A percentile compares a stretch with the other conserved stretches of the same genome.
Evolutionary conservation across 2,329 filamentous ascomycete genomes (phyloP).

Genomic region (Elsinoe fawcettii): DNA sequence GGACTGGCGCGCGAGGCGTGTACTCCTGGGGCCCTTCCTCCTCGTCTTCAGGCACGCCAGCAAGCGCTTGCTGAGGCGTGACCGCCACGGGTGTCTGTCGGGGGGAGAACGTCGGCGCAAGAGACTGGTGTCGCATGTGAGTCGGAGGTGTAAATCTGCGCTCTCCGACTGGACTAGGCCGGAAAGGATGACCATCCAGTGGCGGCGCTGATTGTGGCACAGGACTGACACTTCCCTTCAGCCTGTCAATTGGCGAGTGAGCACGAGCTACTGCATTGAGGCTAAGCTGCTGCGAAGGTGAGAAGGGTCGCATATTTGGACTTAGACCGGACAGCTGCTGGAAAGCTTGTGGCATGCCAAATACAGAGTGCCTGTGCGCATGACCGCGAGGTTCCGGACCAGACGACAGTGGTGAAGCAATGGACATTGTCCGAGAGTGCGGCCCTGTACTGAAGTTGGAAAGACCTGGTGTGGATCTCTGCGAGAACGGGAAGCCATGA

Average conservation of each 20-base stretch:
- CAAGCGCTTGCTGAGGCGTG: constrained; percentile 50
- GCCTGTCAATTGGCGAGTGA: constrained; percentile 34
- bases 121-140: constrained; percentile 18
- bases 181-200: constrained; percentile 27
- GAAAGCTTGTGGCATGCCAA: constrained; percentile 56
- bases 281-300: constrained; percentile 26
- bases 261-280: constrained; percentile 31
- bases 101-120: constrained; percentile 22
- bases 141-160: constrained; percentile 13
- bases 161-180: constrained; percentile 12
- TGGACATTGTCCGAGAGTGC: constrained; percentile 50
- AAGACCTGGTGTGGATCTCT: constrained; percentile 39
- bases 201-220: constrained; percentile 52
- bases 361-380: constrained; percentile 65
- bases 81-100: constrained; percentile 19
- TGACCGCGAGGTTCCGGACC: constrained; percentile 47
- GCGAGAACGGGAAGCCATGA: constrained; percentile 39
- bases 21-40: constrained; percentile 44
- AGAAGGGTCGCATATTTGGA: constrained; percentile 37
- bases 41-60: constrained; percentile 66
- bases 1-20: constrained; percentile 15
- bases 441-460: constrained; percentile 42
- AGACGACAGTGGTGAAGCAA: constrained; percentile 67
- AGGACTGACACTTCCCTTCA: constrained; percentile 31
- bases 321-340: constrained; percentile 55